Percentiles rank a stretch among this genome's conserved stretches.
Evolutionary conservation across 75 land plant genomes (phyloP).

Genomic region (Adiantum capillusveneris): DNA sequence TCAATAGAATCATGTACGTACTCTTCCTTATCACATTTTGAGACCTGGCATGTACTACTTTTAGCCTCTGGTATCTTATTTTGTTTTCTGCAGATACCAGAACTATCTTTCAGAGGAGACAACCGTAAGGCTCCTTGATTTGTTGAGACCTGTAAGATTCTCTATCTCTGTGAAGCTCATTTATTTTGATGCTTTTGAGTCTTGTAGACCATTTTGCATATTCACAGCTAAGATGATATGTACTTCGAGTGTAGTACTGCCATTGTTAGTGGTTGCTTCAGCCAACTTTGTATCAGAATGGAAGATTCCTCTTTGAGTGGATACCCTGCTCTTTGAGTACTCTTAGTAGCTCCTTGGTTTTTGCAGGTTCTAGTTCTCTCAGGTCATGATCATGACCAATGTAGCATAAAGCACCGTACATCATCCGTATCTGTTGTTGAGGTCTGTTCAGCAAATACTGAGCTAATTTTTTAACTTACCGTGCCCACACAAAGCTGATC

Average conservation of each 20-base stretch:
- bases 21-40: background rate
- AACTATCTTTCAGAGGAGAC: slow-evolving; percentile 68
- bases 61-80: too few relatives aligned
- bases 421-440: slow-evolving; percentile 43
- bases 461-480: too few relatives aligned
- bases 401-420: slow-evolving; percentile 45
- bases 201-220: too few relatives aligned
- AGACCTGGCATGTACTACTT: background rate
- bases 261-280: too few relatives aligned
- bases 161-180: background rate
- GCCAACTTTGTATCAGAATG: too few relatives aligned
- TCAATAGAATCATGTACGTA: slow-evolving; percentile 8
- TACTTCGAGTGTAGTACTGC: too few relatives aligned
- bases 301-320: background rate
- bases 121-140: slow-evolving; percentile 41
- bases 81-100: slow-evolving; percentile 52
- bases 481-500: too few relatives aligned
- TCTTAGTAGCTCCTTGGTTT: slow-evolving; percentile 2
- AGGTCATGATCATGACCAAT: slow-evolving; percentile 96
- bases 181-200: too few relatives aligned
- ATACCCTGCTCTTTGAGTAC: background rate
- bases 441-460: slow-evolving; percentile 26
- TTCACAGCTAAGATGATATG: too few relatives aligned
- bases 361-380: slow-evolving; percentile 71
- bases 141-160: slow-evolving; percentile 61